phyloP scores from a whole-genome alignment of 495 filamentous ascomycete genomes.

The Penicillium manginii region DNA sequence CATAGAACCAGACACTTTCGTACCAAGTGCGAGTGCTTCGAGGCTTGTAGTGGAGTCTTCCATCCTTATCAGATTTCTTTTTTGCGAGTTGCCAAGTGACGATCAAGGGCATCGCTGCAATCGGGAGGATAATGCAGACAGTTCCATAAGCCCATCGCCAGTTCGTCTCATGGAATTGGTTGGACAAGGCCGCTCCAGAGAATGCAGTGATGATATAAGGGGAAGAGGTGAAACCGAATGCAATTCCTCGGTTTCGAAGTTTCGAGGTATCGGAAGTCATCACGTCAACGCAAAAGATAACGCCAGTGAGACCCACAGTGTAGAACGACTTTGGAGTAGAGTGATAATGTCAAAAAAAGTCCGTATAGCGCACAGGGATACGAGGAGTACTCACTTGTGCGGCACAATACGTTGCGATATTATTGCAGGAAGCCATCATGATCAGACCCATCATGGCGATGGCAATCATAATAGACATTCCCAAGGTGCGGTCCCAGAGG shows the following conservation, averaged over 20 bases:
- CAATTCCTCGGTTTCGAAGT: conserved; percentile 61
- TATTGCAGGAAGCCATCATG: conserved; percentile 53
- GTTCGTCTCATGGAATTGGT: conserved; percentile 49
- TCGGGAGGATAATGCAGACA: conserved; percentile 60
- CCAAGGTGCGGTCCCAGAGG: conserved; percentile 58
- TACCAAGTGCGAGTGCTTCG: conserved; percentile 41
- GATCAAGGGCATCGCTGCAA: conserved; percentile 53
- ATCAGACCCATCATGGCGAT: conserved; percentile 47
- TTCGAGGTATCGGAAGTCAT: conserved; percentile 65
- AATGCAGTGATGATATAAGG: conserved; percentile 54
- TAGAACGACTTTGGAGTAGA: conserved; percentile 45
- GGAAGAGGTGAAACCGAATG: conserved; percentile 60
- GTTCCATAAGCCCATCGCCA: conserved; percentile 65
- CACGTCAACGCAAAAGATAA: conserved; percentile 57
- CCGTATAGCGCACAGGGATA: background rate
- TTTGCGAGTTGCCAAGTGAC: conserved; percentile 54
- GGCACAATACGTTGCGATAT: conserved; percentile 49
- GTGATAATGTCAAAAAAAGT: background rate
- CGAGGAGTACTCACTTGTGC: conserved; percentile 38
- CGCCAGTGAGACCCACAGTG: conserved; percentile 56
- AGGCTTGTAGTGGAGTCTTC: conserved; percentile 30
- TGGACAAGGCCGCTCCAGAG: conserved; percentile 29
- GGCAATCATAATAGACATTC: conserved; percentile 51
- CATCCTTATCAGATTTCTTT: conserved; percentile 54
- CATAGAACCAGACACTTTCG: conserved; percentile 52